Evolutionary conservation across 768 basidiomycete species (phyloP), one percentile per base, ranked within the genome.

Genomic region (Xerocomellus chrysenteron): DNA sequence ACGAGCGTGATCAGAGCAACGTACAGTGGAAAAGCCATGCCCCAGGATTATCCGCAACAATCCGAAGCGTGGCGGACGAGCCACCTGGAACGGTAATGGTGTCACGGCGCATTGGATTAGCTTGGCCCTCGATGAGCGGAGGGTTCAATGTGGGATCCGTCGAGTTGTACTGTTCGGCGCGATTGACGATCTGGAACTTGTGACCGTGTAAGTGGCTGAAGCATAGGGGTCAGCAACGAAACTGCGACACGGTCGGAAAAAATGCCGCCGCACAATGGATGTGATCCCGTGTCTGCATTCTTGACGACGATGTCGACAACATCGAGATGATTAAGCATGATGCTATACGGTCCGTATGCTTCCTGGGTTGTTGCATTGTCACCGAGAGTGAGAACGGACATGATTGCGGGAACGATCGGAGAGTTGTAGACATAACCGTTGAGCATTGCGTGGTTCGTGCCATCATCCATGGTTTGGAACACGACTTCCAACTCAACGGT

Each of bases 61-160:
- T 72, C 21, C 93, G 84, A 44, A 99, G 74, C 0, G 89, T 90
- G 12, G 81, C 88, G 4, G 85, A 85, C 19, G 81, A 73, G 56
- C 78, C 79, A 4, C 84, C 79, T 4, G 90, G 88, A 49, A 97
- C 83, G 54, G 85, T 81, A 16, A 96, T 76, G 0, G 93, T 95
- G 71, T 99, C 96, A 40, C 96, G 82, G n/a, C 93, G 85, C 66
- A 95, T 84, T 2, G 95, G 96, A 74, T 98, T 99, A 1, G 75
- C 68, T 63, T 92, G 89, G 14, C 83, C 86, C 73, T 93, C 90
- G 24, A 80, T 75, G 54, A 92, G 74, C 0, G 90, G 86, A 14
- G 92, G 94, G 73, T 96, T 96, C 46, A 94, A 76, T 2, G 74
- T 64, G 1, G 90, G 82, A 71, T 98, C 90, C 63, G 80, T 73